Evolutionary conservation across 164 flowering plant genomes (phyloP).

Genomic region (Annona cherimola): DNA sequence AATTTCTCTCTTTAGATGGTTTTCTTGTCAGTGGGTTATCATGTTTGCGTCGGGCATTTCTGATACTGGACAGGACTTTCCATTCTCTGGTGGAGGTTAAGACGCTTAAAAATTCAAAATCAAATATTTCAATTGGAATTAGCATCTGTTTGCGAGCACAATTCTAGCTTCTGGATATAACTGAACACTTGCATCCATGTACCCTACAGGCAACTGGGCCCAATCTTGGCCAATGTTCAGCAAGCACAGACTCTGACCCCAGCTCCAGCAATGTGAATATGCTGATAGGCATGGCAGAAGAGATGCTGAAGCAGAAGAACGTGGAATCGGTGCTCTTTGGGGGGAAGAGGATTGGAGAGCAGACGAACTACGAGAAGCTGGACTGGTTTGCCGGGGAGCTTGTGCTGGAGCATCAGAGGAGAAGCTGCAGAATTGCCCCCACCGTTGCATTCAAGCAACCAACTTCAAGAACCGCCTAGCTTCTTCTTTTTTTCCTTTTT

Average conservation of each 20-base stretch:
- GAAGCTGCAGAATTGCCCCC: slow-evolving; percentile 95
- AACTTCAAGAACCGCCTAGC: slow-evolving; percentile 25
- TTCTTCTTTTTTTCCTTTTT: too few relatives aligned
- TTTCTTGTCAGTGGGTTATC: too few relatives aligned
- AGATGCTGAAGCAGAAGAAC: slow-evolving; percentile 84
- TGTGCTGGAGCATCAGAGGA: slow-evolving; percentile 86
- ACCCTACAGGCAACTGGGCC: slow-evolving; percentile 69
- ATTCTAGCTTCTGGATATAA: too few relatives aligned
- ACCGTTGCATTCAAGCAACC: slow-evolving; percentile 97
- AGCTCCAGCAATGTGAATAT: slow-evolving; percentile 59
- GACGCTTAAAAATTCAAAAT: too few relatives aligned
- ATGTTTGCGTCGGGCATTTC: too few relatives aligned
- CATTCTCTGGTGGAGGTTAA: too few relatives aligned
- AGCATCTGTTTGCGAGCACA: too few relatives aligned
- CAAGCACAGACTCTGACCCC: slow-evolving; percentile 59
- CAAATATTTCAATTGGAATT: too few relatives aligned
- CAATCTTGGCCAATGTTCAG: slow-evolving; percentile 41
- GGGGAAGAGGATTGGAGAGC: slow-evolving; percentile 69
- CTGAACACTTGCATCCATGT: too few relatives aligned
- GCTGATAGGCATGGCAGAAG: slow-evolving; percentile 63
- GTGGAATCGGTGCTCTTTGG: slow-evolving; percentile 86
- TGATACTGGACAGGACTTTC: too few relatives aligned
- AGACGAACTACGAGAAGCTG: slow-evolving; percentile 73
- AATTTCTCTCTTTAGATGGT: too few relatives aligned
- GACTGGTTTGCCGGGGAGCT: slow-evolving; percentile 94